Conservation (phyloP, 2,329 filamentous ascomycete genomes). For the Pseudonectria buxi region DNA sequence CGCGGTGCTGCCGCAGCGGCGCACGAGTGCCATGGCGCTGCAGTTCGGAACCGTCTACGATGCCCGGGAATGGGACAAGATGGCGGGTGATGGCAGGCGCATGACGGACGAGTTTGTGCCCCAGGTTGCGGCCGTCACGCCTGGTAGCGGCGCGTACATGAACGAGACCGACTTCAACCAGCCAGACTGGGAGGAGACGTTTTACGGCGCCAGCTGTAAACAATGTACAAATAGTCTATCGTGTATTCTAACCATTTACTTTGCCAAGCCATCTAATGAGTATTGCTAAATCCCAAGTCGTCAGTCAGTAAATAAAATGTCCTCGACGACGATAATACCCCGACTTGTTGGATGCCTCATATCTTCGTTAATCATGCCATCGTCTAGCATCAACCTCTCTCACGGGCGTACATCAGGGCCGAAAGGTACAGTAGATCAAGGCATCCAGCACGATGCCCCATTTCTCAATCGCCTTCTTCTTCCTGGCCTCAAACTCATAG, state of each 20-base stretch:
- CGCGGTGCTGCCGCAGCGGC: conserved; percentile 34
- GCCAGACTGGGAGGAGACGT: conserved; percentile 34
- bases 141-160: conserved; percentile 39
- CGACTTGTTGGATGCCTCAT: too few relatives aligned
- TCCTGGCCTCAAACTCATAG: conserved; percentile 37
- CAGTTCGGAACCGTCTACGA: conserved; percentile 24
- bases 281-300: too few relatives aligned
- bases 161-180: conserved; percentile 45
- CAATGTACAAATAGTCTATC: too few relatives aligned
- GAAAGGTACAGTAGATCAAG: conserved; percentile 15
- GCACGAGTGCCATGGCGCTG: conserved; percentile 26
- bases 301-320: too few relatives aligned
- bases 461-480: conserved; percentile 36
- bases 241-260: too few relatives aligned
- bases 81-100: conserved; percentile 19
- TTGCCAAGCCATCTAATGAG: too few relatives aligned
- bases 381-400: too few relatives aligned
- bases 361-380: too few relatives aligned
- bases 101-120: conserved; percentile 28
- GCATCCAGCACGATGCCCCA: conserved; percentile 33
- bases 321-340: too few relatives aligned
- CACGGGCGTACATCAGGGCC: too few relatives aligned
- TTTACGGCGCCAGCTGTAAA: conserved; percentile 43
- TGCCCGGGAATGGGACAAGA: conserved; percentile 14
- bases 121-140: conserved; percentile 25